Conservation (phyloP, 768 basidiomycete genomes). For the Tephrocybe rancida region DNA sequence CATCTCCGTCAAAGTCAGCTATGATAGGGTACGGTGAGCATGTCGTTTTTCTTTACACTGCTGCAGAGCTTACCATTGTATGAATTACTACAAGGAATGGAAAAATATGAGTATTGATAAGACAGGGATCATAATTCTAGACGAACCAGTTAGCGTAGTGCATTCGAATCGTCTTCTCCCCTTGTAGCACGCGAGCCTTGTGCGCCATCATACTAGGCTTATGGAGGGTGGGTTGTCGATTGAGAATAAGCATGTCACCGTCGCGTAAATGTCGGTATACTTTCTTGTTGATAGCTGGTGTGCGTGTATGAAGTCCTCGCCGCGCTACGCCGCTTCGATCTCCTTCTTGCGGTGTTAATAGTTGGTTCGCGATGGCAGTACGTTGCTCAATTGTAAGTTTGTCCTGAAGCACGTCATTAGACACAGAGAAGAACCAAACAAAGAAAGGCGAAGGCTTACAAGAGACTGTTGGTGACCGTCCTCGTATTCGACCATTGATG, state of each 20-base stretch:
- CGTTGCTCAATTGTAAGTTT: constrained; percentile 86
- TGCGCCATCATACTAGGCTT: constrained; percentile 99
- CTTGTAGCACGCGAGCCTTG: constrained; percentile 85
- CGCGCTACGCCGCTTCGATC: constrained; percentile 46
- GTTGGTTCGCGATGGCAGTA: constrained; percentile 92
- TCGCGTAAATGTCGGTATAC: constrained; percentile 94
- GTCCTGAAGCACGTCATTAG: constrained; percentile 52
- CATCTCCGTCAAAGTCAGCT: constrained; percentile 95
- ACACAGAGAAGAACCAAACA: not conserved
- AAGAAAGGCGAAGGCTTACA: constrained; percentile 41
- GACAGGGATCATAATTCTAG: constrained; percentile 1
- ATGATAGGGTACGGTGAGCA: constrained; percentile 5
- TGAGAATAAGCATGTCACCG: constrained; percentile 94
- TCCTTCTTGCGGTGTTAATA: constrained; percentile 89
- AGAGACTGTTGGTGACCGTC: constrained; percentile 87
- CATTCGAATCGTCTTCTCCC: constrained; percentile 99
- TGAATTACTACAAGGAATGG: constrained; percentile 70
- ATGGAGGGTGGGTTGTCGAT: constrained; percentile 97
- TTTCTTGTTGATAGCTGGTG: constrained; percentile 89
- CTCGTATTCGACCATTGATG: constrained; percentile 93
- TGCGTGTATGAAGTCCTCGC: constrained; percentile 73
- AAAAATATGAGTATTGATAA: constrained; percentile 15
- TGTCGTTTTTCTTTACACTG: not conserved
- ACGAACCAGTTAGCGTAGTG: constrained; percentile 98
- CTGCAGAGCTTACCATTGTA: constrained; percentile 75